Evolutionary conservation across 2,329 filamentous ascomycete genomes (phyloP), one percentile per base, ranked within the genome.

Genomic region (Fonsecaea erecta): DNA sequence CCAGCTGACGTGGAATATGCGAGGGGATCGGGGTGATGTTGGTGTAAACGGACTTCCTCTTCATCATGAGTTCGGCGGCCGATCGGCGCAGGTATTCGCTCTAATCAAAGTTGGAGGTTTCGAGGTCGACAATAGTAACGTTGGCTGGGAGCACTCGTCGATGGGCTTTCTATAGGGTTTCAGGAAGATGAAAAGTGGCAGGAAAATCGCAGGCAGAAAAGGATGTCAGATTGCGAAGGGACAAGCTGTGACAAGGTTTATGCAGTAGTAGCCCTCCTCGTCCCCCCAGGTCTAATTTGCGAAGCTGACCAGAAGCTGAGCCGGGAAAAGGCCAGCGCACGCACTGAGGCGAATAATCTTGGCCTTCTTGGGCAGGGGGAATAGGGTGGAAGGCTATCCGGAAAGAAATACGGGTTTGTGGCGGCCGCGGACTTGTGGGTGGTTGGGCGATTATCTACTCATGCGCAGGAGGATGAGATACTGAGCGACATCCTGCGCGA

Each of bases 21-120:
- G 84, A 71, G 7, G 93, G 92, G 34, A 96, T 84, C 11, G 92
- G 89, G 21, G 91, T 95, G 71, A 93, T 87, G 34, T 62, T 67
- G n/a, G 62, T 59, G 55, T 67, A 69, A 6, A 69, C 67, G 9
- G 67, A 67, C 40, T 69, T 69, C 62, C 63, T 67, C 46, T 67
- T 69, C 67, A 69, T 69, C 9, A n/a, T n/a, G n/a, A n/a, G n/a
- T n/a, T 34, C 60, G 53, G 35, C 37, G 5, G 14, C n/a, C 26
- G 32, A 30, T 52, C 35, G n/a, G 32, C 9, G 56, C 52, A 24
- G n/a, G 24, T 8, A 34, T 6, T 43, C 21, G 30, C 32, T 28
- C 12, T 11, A 32, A 6, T 43, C 7, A 24, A 37, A 7, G 14
- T 4, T 30, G 21, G 9, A 32, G 40, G 30, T 46, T 35, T 26